Percentiles rank a stretch among this genome's conserved stretches.
Conservation (phyloP, 176 grass and related monocot genomes). For the Oryza meridionalis region DNA sequence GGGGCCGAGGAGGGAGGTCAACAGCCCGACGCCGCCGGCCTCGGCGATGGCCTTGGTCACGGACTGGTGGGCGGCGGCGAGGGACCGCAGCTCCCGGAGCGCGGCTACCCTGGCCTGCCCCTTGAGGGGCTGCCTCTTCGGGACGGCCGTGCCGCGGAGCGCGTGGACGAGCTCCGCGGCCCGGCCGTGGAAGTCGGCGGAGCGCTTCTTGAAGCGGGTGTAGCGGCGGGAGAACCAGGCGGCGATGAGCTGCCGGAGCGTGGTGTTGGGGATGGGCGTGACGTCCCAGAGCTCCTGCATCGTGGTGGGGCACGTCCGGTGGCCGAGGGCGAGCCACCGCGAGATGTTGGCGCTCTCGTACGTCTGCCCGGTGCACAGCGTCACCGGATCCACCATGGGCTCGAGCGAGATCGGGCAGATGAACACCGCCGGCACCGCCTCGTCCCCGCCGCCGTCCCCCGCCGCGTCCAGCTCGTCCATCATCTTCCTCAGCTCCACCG, state of each 20-base stretch:
- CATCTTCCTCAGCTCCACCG: constrained; percentile 78
- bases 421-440: constrained; percentile 82
- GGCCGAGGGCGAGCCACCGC: constrained; percentile 80
- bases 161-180: constrained; percentile 70
- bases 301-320: constrained; percentile 93
- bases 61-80: constrained; percentile 60
- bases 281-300: constrained; percentile 99
- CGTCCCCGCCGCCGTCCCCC: constrained; percentile 55
- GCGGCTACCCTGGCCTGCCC: constrained; percentile 76
- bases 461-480: constrained; percentile 90
- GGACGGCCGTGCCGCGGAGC: constrained; percentile 63
- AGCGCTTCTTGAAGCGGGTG: constrained; percentile 84
- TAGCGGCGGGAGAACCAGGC: constrained; percentile 95
- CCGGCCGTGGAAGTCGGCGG: constrained; percentile 90
- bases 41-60: constrained; percentile 73
- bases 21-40: constrained; percentile 53
- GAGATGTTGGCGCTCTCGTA: constrained; percentile 94
- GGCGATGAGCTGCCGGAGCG: constrained; percentile 83
- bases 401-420: constrained; percentile 98
- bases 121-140: constrained; percentile 60
- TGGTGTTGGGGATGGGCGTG: constrained; percentile 83
- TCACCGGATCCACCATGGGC: constrained; percentile 98
- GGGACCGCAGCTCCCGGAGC: constrained; percentile 67
- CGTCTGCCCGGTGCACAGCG: constrained; percentile 97
- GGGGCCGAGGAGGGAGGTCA: constrained; percentile 80